Conservation (phyloP, 2,329 filamentous ascomycete genomes). For the Aaosphaeria pasadenensis region DNA sequence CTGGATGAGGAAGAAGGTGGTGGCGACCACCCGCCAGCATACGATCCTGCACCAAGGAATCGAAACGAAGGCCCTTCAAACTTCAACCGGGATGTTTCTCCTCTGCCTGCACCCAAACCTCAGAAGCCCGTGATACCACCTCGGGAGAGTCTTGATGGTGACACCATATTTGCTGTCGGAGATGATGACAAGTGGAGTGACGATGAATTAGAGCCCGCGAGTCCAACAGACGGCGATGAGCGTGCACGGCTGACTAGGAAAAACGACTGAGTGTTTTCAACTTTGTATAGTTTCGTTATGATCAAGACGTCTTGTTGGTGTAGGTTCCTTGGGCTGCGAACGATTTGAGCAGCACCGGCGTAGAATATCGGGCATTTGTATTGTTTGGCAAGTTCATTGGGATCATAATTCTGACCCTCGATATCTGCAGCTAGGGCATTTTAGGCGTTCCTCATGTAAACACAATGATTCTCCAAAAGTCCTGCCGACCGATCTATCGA, state of each 20-base stretch:
- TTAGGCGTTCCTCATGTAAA: too few relatives aligned
- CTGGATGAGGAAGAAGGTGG: slow-evolving; percentile 61
- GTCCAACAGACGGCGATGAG: slow-evolving; percentile 29
- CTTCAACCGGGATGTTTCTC: slow-evolving; percentile 40
- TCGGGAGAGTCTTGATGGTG: slow-evolving; percentile 71
- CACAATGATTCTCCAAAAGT: too few relatives aligned
- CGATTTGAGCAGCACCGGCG: too few relatives aligned
- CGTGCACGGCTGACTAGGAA: slow-evolving; percentile 30
- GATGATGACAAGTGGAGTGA: slow-evolving; percentile 83
- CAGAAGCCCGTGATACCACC: slow-evolving; percentile 50
- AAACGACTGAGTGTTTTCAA: not conserved
- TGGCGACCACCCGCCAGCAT: slow-evolving; percentile 34
- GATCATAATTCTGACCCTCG: too few relatives aligned
- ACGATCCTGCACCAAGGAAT: slow-evolving; percentile 38
- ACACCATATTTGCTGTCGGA: slow-evolving; percentile 94
- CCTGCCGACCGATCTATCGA: too few relatives aligned
- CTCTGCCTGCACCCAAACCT: slow-evolving; percentile 52
- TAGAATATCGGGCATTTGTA: too few relatives aligned
- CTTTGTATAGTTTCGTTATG: not conserved
- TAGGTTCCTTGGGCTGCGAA: too few relatives aligned
- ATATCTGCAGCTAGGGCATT: too few relatives aligned
- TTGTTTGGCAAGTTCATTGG: too few relatives aligned
- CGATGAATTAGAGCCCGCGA: slow-evolving; percentile 60
- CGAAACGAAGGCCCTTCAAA: slow-evolving; percentile 12
- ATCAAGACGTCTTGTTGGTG: too few relatives aligned